Base-by-base conservation (phyloP, 2,329 filamentous ascomycete genomes). In the Knoxdaviesia capensis region DNA sequence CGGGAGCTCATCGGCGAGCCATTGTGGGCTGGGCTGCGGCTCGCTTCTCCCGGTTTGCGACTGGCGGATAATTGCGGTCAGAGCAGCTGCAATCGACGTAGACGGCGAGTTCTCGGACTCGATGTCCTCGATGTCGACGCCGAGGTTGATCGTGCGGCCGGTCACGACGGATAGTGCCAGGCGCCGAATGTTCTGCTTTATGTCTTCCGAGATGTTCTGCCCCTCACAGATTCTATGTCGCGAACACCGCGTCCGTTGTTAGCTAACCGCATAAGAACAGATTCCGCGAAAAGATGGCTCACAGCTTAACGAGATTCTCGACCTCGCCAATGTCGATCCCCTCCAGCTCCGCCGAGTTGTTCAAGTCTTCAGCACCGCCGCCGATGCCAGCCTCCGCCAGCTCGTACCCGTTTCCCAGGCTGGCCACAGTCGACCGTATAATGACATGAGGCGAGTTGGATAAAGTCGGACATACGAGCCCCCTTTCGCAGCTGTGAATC, bases 401-500 rank as follows among this genome's bases (percentile, higher is more conserved):
- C 28, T 84, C 73, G 9, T 59, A 57, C 6, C 80, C 80, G 41
- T 70, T 58, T 1, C 62, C 52, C 5, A 71, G 59, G 31, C 77
- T 74, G 5, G 76, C 74, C 10, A 94, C 69, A 36, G 94, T 77
- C 0, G 87, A 87, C 6, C 73, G 74, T 42, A 94, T 88, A 52
- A 71, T 77, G 6, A 94, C 78, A 0, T 81, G 69, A 0, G 69
- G 64, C 1, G 59, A 54, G 6, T 54, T 64, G 49, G 53, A 54
- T 39, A 61, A 63, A 0, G 66, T 59, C 0, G 60, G 52, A 49
- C 80, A 85, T 28, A 68, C 65, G 45, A 69, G 72, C 0, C 77
- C 81, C 47, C 74, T 78, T 52, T 93, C 86, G 50, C 88, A 94
- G 52, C 84, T 92, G 56, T 96, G 88, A 6, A 96, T 64, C 2